Evolutionary conservation across 768 basidiomycete genomes (phyloP), one percentile per base, ranked within the genome.

Genomic region (Macrocybe gigantea): DNA sequence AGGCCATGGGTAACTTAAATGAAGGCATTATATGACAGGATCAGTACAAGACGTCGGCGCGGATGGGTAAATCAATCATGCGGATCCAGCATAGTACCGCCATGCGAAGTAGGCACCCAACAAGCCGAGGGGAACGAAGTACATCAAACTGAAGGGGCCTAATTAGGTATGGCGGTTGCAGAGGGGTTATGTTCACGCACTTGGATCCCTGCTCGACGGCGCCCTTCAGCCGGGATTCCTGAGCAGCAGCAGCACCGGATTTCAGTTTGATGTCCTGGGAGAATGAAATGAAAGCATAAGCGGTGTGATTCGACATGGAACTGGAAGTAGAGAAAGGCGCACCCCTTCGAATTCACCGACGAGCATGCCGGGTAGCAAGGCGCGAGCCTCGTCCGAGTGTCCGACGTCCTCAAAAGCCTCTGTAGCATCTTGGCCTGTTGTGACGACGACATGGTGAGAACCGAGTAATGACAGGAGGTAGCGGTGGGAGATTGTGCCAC

Each of bases 351-450:
- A 90, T 1, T 88, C 80, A 45, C 94, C 94, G 44, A 96, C 74
- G 37, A 82, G 69, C 78, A 96, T 80, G 54, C 67, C 83, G 12
- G 79, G 80, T 45, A 98, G 76, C 49, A 94, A 77, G 9, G 75
- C 85, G 45, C 96, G 84, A 22, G 96, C 96, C 70, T 99, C 96
- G 57, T 98, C 95, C 1, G 94, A 97, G 78, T 98, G 96, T 31
- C 96, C 96, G 31, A 99, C 95, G 65, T 99, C 96, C 71, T 98
- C 95, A 61, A 99, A 99, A 5, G 96, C 93, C 61, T 97, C 96
- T 33, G 95, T 94, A 15, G 95, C 94, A 64, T 98, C 93, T 64
- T 88, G 85, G 58, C 89, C 93, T 94, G 67, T 13, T 52, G 7
- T 53, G 35, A 44, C 38, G 32, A 32, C 38, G 46, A 52, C 37